These are phyloP conservation scores for Leucogyrophana mollusca DNA, from an alignment of 768 basidiomycete genomes.

Conservation along the genomic window DNA sequence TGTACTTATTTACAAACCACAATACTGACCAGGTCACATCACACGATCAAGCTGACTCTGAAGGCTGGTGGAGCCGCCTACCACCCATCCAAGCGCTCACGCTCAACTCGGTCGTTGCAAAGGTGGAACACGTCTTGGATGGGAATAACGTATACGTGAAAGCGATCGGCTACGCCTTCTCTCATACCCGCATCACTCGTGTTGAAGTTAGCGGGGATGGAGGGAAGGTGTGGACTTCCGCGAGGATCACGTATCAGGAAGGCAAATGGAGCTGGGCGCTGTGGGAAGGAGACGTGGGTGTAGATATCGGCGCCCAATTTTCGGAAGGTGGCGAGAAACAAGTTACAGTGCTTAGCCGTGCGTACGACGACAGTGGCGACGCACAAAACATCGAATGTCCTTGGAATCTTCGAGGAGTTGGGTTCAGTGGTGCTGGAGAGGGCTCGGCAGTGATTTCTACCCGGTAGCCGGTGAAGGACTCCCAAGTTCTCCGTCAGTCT, in stretches of 20 bases:
- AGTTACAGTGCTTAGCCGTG: constrained; percentile 43
- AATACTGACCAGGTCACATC: constrained; percentile 20
- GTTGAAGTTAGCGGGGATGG: constrained; percentile 54
- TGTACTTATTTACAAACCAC: constrained; percentile 16
- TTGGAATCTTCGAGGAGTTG: constrained; percentile 74
- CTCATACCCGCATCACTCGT: constrained; percentile 41
- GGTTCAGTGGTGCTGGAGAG: constrained; percentile 32
- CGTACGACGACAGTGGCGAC: constrained; percentile 46
- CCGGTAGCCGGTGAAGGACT: no score
- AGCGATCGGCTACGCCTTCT: constrained; percentile 60
- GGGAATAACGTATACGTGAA: background rate
- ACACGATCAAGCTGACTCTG: constrained; percentile 21
- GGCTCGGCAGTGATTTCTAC: background rate
- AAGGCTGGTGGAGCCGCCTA: constrained; percentile 50
- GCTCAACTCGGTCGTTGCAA: constrained; percentile 60
- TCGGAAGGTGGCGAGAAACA: constrained; percentile 7
- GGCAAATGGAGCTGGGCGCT: constrained; percentile 76
- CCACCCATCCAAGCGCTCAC: constrained; percentile 59
- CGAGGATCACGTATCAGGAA: constrained; percentile 56
- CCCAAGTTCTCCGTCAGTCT: no score
- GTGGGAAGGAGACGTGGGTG: constrained; percentile 55
- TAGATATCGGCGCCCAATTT: constrained; percentile 6
- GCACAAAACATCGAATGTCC: constrained; percentile 46
- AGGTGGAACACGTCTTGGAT: constrained; percentile 17
- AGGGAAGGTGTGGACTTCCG: constrained; percentile 50